phyloP scores from a whole-genome alignment of 1,284 basidiomycete genomes.

The Veloporphyrellus conicus region DNA sequence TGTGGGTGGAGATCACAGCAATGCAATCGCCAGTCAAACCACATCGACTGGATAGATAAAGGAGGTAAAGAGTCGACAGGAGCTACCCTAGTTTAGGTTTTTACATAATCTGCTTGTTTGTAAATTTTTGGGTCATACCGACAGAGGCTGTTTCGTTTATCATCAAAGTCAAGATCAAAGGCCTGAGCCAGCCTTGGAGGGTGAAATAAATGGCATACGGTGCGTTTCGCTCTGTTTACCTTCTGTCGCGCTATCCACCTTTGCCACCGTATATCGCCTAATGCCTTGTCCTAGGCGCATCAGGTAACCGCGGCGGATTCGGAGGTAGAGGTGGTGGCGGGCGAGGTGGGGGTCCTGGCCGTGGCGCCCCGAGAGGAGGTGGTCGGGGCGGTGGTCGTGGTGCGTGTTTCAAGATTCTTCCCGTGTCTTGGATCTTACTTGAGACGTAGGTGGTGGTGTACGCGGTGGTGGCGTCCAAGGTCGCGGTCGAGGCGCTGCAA shows the following conservation, averaged over 20 bases:
- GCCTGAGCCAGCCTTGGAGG: slow-evolving; percentile 15
- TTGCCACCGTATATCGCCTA: not conserved
- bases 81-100: too few relatives aligned
- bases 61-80: too few relatives aligned
- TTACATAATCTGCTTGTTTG: too few relatives aligned
- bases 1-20: too few relatives aligned
- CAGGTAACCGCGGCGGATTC: slow-evolving; percentile 55
- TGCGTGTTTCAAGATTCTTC: slow-evolving; percentile 3
- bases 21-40: too few relatives aligned
- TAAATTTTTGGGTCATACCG: slow-evolving; percentile 17
- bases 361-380: slow-evolving; percentile 47
- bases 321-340: slow-evolving; percentile 37
- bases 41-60: too few relatives aligned
- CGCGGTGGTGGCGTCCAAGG: slow-evolving; percentile 32
- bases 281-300: slow-evolving; percentile 40
- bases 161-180: slow-evolving; percentile 12
- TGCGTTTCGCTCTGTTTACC: slow-evolving; percentile 5
- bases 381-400: slow-evolving; percentile 36
- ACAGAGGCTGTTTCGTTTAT: slow-evolving; percentile 2
- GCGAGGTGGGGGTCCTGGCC: slow-evolving; percentile 34
- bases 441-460: slow-evolving; percentile 17
- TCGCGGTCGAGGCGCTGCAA: slow-evolving; percentile 24
- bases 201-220: slow-evolving; percentile 31
- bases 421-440: slow-evolving; percentile 5
- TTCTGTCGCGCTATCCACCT: not conserved